Evolutionary conservation across 371 early-diverging fungal genomes (phyloP).

Genomic region (Chytridium lagenaria): DNA sequence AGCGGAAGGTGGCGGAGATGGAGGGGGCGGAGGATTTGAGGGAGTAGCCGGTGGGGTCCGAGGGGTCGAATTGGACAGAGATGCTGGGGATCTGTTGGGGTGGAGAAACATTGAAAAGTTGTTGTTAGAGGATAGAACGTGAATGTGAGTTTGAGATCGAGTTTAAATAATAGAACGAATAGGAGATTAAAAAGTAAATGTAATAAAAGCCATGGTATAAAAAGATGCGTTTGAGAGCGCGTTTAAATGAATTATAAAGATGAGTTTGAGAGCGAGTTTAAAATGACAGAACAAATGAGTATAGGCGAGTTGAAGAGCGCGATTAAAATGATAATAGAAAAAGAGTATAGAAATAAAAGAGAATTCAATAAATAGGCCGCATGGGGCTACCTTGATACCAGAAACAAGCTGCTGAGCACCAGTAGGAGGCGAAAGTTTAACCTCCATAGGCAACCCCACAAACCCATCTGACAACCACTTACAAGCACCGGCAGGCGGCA

Average conservation of each 20-base stretch:
- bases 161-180: too few relatives aligned
- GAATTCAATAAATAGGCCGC: too few relatives aligned
- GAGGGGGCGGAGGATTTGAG: slow-evolving; percentile 9
- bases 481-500: not conserved
- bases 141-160: too few relatives aligned
- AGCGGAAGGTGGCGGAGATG: slow-evolving; percentile 22
- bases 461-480: slow-evolving; percentile 29
- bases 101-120: slow-evolving; percentile 1
- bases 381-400: slow-evolving; percentile 15
- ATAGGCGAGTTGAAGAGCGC: too few relatives aligned
- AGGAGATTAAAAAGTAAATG: too few relatives aligned
- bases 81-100: slow-evolving; percentile 17
- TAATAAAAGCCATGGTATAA: too few relatives aligned
- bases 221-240: too few relatives aligned
- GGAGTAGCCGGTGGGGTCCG: slow-evolving; percentile 21
- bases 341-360: not conserved
- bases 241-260: too few relatives aligned
- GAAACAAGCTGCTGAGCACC: slow-evolving; percentile 14
- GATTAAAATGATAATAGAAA: too few relatives aligned
- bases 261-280: too few relatives aligned
- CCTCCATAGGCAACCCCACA: slow-evolving; percentile 7
- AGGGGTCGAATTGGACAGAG: slow-evolving; percentile 5
- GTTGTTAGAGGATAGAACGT: too few relatives aligned
- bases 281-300: too few relatives aligned
- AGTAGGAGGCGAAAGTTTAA: slow-evolving; percentile 8